phyloP scores from a whole-genome alignment of 352 stramenopile genomes.

The Globisporangium camurandrum region DNA sequence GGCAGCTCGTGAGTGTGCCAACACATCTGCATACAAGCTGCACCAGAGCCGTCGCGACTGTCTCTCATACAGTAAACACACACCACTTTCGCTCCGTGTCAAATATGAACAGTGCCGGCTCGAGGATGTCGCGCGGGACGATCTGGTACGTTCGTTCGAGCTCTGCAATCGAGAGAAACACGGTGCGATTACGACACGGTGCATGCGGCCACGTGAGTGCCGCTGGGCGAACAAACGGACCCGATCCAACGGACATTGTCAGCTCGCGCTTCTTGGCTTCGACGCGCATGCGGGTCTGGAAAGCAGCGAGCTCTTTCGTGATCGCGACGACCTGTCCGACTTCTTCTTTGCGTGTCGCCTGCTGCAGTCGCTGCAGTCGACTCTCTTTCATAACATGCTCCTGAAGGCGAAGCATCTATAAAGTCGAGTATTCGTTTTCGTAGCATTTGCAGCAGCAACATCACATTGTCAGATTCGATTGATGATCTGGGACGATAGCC shows the following conservation, averaged over 20 bases:
- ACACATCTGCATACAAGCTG: neutral
- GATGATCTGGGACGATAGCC: too few relatives aligned
- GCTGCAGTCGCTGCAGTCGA: slow-evolving; percentile 50
- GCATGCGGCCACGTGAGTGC: slow-evolving; percentile 53
- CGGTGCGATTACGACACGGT: slow-evolving; percentile 41
- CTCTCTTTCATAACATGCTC: slow-evolving; percentile 56
- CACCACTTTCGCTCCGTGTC: slow-evolving; percentile 65
- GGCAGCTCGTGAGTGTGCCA: neutral
- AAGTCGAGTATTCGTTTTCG: neutral
- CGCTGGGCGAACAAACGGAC: slow-evolving; percentile 21
- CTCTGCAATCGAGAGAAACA: slow-evolving; percentile 67
- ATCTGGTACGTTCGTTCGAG: slow-evolving; percentile 53
- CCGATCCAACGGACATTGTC: neutral
- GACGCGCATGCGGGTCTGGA: slow-evolving; percentile 13
- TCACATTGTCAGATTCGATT: too few relatives aligned
- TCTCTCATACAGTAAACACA: too few relatives aligned
- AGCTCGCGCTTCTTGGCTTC: slow-evolving; percentile 11
- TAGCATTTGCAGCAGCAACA: neutral
- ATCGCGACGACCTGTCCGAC: slow-evolving; percentile 37
- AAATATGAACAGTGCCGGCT: slow-evolving; percentile 55
- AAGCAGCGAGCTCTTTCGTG: slow-evolving; percentile 36
- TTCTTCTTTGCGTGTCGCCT: slow-evolving; percentile 53
- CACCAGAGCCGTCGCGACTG: neutral
- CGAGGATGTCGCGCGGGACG: slow-evolving; percentile 58
- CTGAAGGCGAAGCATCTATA: slow-evolving; percentile 53